These are phyloP conservation scores for Phytophthora vignae DNA, from an alignment of 352 stramenopile genomes.

Conservation along the genomic window DNA sequence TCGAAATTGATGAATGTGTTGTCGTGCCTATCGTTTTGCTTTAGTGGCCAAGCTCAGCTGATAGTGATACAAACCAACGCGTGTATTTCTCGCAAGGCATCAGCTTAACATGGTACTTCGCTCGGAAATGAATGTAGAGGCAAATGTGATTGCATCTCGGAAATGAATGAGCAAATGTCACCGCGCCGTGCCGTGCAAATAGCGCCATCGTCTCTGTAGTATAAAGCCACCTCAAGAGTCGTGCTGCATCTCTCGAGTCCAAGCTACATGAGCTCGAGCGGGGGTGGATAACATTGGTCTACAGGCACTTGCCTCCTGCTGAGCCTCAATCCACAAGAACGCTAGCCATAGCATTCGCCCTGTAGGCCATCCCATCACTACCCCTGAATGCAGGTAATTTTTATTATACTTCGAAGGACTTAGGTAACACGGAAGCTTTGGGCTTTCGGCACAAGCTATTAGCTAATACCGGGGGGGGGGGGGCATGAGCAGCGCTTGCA, in stretches of 20 bases:
- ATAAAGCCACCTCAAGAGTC: not conserved
- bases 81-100: not conserved
- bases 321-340: too few relatives aligned
- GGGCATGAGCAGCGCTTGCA: too few relatives aligned
- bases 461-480: too few relatives aligned
- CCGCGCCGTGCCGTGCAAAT: not conserved
- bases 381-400: too few relatives aligned
- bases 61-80: not conserved
- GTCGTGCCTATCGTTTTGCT: slow-evolving; percentile 4
- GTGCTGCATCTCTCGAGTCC: not conserved
- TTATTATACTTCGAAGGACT: too few relatives aligned
- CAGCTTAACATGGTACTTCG: too few relatives aligned
- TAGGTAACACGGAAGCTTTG: too few relatives aligned
- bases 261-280: not conserved
- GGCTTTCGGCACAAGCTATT: too few relatives aligned
- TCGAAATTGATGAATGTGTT: not conserved
- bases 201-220: not conserved
- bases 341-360: too few relatives aligned
- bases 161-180: not conserved
- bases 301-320: too few relatives aligned
- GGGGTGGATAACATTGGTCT: too few relatives aligned
- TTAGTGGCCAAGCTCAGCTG: slow-evolving; percentile 24
- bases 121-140: not conserved
- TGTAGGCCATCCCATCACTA: too few relatives aligned
- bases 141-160: not conserved